A percentile compares a stretch with the other conserved stretches of the same genome.
These are phyloP conservation scores for Coniochaeta hoffmannii DNA, from an alignment of 2,329 filamentous ascomycete genomes.

Conservation along the genomic window DNA sequence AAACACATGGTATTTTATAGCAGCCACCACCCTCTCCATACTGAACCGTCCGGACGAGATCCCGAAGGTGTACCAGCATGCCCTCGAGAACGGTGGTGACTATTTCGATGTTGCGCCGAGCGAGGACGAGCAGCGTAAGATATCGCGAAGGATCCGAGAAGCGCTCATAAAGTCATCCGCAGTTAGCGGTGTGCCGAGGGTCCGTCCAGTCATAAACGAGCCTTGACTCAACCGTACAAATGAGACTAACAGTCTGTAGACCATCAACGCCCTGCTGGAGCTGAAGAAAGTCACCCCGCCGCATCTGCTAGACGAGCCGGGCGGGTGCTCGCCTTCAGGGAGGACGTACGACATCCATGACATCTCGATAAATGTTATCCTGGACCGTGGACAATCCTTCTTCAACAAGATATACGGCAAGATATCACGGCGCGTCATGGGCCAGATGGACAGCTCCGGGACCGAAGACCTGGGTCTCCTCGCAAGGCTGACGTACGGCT, in stretches of 20 bases:
- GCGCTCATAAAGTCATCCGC: slow-evolving; percentile 40
- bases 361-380: slow-evolving; percentile 23
- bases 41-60: slow-evolving; percentile 44
- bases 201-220: slow-evolving; percentile 14
- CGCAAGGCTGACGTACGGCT: slow-evolving; percentile 40
- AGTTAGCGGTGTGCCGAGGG: slow-evolving; percentile 43
- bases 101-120: slow-evolving; percentile 14
- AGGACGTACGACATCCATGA: slow-evolving; percentile 30
- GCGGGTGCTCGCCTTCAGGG: slow-evolving; percentile 28
- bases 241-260: slow-evolving; percentile 16
- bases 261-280: slow-evolving; percentile 38
- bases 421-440: slow-evolving; percentile 37
- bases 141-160: slow-evolving; percentile 39
- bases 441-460: slow-evolving; percentile 38
- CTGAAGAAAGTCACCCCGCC: slow-evolving; percentile 35
- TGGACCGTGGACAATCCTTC: slow-evolving; percentile 36
- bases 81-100: slow-evolving; percentile 23
- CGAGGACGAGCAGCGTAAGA: slow-evolving; percentile 30
- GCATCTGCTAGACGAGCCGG: slow-evolving; percentile 30
- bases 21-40: slow-evolving; percentile 34
- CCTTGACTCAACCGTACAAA: background rate
- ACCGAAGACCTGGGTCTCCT: slow-evolving; percentile 41
- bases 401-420: slow-evolving; percentile 43
- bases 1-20: slow-evolving; percentile 41
- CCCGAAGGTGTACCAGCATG: slow-evolving; percentile 33